phyloP scores from a whole-genome alignment of 2,329 filamentous ascomycete genomes.

The Colletotrichum cuscutae region DNA sequence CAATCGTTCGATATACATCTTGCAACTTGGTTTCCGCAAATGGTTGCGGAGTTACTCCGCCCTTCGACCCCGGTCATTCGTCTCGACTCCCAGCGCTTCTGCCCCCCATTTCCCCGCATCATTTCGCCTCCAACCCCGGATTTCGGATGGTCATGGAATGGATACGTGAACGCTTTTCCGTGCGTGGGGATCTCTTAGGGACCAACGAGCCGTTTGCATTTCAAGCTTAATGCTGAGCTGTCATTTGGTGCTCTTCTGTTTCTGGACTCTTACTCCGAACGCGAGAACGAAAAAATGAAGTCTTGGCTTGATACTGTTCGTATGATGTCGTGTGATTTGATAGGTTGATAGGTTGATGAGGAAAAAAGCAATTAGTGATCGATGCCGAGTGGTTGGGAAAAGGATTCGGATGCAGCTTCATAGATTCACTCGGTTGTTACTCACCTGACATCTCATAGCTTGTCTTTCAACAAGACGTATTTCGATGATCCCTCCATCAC shows the following conservation, averaged over 20 bases:
- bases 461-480: neutral
- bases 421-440: neutral
- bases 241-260: too few relatives aligned
- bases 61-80: conserved; percentile 9
- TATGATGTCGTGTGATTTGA: neutral
- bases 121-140: conserved; percentile 21
- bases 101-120: conserved; percentile 12
- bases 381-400: neutral
- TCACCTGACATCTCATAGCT: too few relatives aligned
- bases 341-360: neutral
- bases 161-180: conserved; percentile 23
- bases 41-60: conserved; percentile 25
- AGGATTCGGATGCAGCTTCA: neutral
- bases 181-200: neutral
- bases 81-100: neutral
- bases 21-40: neutral
- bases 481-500: neutral
- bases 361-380: neutral
- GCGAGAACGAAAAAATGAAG: conserved; percentile 4
- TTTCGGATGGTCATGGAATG: neutral
- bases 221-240: too few relatives aligned
- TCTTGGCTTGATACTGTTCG: too few relatives aligned
- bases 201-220: neutral
- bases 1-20: neutral
- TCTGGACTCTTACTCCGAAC: neutral